Base-by-base conservation (phyloP, 768 basidiomycete species). In the Rhizopogon rudus region DNA sequence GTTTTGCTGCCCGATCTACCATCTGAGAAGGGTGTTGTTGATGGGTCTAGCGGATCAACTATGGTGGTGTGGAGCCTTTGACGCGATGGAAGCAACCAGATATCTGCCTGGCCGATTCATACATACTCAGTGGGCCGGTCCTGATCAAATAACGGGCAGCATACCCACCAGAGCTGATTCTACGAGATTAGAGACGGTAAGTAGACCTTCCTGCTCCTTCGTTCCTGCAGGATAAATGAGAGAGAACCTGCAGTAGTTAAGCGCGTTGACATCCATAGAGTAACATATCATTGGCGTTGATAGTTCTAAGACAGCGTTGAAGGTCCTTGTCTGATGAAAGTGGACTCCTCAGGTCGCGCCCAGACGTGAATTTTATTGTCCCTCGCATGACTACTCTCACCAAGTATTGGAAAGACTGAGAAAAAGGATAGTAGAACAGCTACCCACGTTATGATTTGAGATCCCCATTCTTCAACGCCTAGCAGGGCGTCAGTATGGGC, bases 181-280 rank as follows among this genome's bases (percentile, higher is more conserved):
- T 12, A 93, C 79, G 20, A 98, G 76, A 63, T 94, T 94, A 0
- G 94, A 93, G 13, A 97, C 73, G 0, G 91, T 92, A 28, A 98
- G 66, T 43, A 93, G 71, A 1, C 82, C 86, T 14, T 56, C 44
- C 17, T 14, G 53, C 14, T 55, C 61, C 62, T 57, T 60, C 54
- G 14, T 40, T 56, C 55, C 46, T 51, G 51, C 40, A 16, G 59
- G 60, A 35, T 64, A 69, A 41, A 88, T 66, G 3, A 98, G 73
- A 5, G 90, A 88, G 70, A 97, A 93, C 2, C 88, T 83, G 71
- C 96, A 98, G 67, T 88, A 98, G 65, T 96, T 97, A 54, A 98
- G 77, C 3, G 94, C 86, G 67, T 98, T 99, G 57, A 94, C 86
- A 63, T 93, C 89, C 67, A 98, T 72, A 0, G 88, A 87, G 61